A percentile compares a stretch with the other conserved stretches of the same genome.
Conservation (phyloP, 2,329 filamentous ascomycete genomes). For the Apiospora phragmitis region DNA sequence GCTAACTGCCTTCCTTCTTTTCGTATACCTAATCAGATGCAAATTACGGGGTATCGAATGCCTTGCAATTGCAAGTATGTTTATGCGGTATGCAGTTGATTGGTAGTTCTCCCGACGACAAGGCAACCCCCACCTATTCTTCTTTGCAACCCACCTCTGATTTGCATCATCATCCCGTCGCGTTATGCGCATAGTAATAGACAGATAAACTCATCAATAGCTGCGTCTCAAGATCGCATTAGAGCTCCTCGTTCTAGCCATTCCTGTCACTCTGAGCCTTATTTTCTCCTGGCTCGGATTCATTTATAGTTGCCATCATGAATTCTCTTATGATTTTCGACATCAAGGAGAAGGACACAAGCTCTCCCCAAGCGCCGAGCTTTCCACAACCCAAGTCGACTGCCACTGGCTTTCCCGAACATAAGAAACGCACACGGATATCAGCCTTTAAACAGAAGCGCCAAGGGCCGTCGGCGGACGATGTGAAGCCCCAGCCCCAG, state of each 20-base stretch:
- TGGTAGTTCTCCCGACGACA: not conserved
- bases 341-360: constrained; percentile 72
- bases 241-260: not conserved
- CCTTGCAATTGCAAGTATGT: not conserved
- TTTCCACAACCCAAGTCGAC: constrained; percentile 59
- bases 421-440: constrained; percentile 71
- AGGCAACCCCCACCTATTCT: not conserved
- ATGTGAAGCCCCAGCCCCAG: constrained; percentile 25
- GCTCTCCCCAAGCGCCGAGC: constrained; percentile 60
- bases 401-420: constrained; percentile 80
- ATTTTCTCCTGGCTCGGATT: not conserved
- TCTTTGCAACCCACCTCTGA: not conserved
- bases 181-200: not conserved
- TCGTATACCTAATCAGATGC: too few species aligned
- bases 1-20: not conserved
- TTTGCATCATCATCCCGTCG: constrained; percentile 4
- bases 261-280: not conserved
- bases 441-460: constrained; percentile 81
- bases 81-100: not conserved
- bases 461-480: constrained; percentile 26
- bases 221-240: not conserved
- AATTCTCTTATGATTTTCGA: constrained; percentile 61
- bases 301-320: constrained; percentile 16
- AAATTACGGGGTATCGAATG: not conserved
- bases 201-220: not conserved